Base-by-base conservation (phyloP, 164 flowering plant species). In the Buxus sempervirens region DNA sequence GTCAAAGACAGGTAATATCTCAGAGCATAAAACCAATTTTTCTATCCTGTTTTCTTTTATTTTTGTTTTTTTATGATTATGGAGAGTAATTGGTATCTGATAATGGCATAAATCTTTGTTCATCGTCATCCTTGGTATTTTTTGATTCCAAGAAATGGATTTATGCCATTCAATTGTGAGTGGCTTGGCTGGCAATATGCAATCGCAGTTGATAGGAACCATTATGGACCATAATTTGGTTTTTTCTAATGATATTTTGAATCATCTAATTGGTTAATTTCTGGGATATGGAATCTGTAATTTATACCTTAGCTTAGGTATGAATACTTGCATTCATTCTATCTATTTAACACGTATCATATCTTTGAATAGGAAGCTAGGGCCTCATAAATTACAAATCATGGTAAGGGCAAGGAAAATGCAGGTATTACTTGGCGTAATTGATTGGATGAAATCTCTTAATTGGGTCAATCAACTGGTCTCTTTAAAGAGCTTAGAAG, bases 1-100 rank as follows among this genome's bases (percentile, higher is more conserved):
- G 76, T 82, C 92, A 27, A 83, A 74, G 73, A 78, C 80, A 77
- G 90, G 97, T 92, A 45, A 4, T 45, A 10, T 45, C 13, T 45
- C 51, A 45, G 5, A 15, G 51, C 51, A 45, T 45, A 4, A 15
- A 1, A 10, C 14, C 18, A 6, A 5, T 45, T 61, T 48, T 9
- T 16, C 19, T 25, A 23, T 62, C 48, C 6, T 28, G 13, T 25
- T 19, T 10, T 49, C 14, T 48, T 49, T 58, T 27, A 1, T 42
- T 25, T 3, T 45, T 38, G 58, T 21, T 54, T 18, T 51, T 16
- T 16, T 5, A 16, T 55, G 49, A 22, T 5, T 26, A 5, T 36
- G 15, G 18, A 10, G 19, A 58, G 23, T 27, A 20, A 7, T 58
- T 45, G 63, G 20, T 54, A 45, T 3, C 26, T 28, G 20, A 15